Evolutionary conservation across 2,329 filamentous ascomycete genomes (phyloP).

Genomic region (Emmonsia crescens): DNA sequence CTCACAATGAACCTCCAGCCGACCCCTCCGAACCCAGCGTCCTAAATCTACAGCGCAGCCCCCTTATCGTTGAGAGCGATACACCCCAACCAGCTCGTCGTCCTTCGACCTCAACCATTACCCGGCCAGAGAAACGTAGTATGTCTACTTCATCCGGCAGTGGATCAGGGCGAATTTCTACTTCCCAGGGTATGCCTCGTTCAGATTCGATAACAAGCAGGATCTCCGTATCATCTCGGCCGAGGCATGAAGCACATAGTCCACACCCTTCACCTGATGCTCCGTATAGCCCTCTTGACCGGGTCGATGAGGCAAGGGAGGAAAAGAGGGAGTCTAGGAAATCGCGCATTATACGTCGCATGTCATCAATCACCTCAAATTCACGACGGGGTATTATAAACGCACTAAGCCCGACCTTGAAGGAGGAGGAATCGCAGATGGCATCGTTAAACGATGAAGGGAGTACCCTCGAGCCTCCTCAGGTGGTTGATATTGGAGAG

Average conservation of each 20-base stretch:
- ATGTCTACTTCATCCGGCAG: slow-evolving; percentile 31
- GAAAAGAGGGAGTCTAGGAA: slow-evolving; percentile 47
- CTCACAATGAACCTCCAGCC: slow-evolving; percentile 21
- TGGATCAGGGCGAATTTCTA: slow-evolving; percentile 33
- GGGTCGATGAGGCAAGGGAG: slow-evolving; percentile 31
- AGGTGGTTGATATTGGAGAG: slow-evolving; percentile 66
- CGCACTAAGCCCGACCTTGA: slow-evolving; percentile 26
- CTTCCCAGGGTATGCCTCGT: slow-evolving; percentile 21
- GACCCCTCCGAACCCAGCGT: slow-evolving; percentile 22
- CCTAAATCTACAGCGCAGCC: slow-evolving; percentile 42
- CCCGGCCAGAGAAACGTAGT: slow-evolving; percentile 24
- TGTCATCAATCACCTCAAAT: slow-evolving; percentile 48
- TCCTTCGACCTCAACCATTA: slow-evolving; percentile 14
- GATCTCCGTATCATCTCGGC: slow-evolving; percentile 28
- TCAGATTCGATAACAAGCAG: slow-evolving; percentile 30
- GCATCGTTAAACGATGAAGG: slow-evolving; percentile 23
- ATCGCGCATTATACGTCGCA: slow-evolving; percentile 54
- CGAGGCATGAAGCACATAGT: slow-evolving; percentile 24
- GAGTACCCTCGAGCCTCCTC: slow-evolving; percentile 21
- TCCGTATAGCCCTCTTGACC: slow-evolving; percentile 19
- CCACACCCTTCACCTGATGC: slow-evolving; percentile 25
- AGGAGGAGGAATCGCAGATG: slow-evolving; percentile 26
- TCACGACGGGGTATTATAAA: slow-evolving; percentile 40
- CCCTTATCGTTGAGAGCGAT: slow-evolving; percentile 57
- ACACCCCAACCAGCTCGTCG: slow-evolving; percentile 27